phyloP scores from a whole-genome alignment of 805 yeast species.

The Suhomyces pyralidae region DNA sequence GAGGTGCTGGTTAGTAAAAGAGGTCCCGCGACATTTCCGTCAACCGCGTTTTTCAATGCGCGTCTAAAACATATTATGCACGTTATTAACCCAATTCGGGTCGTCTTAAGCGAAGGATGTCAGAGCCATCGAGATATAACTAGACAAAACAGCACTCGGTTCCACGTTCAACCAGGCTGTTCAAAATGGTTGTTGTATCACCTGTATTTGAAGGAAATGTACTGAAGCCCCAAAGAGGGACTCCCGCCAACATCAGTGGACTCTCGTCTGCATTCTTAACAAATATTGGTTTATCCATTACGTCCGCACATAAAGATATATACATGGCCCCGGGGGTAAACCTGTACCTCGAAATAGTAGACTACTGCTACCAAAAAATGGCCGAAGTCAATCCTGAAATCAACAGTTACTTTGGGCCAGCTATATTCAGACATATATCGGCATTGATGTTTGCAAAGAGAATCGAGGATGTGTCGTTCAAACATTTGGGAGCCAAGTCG shows the following conservation, averaged over 20 bases:
- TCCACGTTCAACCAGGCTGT: neutral
- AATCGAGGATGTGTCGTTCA: conserved; percentile 1
- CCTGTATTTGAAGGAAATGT: neutral
- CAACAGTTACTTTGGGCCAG: neutral
- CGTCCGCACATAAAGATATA: neutral
- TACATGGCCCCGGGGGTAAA: neutral
- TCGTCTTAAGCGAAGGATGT: neutral
- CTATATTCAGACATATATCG: conserved; percentile 1
- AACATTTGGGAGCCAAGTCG: neutral
- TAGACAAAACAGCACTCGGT: neutral
- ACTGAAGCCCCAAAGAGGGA: neutral
- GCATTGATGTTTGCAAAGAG: conserved; percentile 4
- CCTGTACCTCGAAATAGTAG: conserved; percentile 1
- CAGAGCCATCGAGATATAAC: neutral
- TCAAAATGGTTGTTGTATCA: neutral
- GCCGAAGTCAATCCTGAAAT: neutral
- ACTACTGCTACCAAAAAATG: neutral
- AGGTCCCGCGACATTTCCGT: neutral
- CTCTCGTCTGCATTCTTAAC: neutral
- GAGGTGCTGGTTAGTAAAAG: neutral
- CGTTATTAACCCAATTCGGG: neutral
- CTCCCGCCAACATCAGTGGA: neutral
- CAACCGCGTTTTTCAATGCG: neutral
- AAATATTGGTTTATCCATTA: neutral
- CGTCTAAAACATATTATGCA: neutral